Conservation (phyloP, 2,329 filamentous ascomycete genomes). For the Kalaharituber pfeilii region DNA sequence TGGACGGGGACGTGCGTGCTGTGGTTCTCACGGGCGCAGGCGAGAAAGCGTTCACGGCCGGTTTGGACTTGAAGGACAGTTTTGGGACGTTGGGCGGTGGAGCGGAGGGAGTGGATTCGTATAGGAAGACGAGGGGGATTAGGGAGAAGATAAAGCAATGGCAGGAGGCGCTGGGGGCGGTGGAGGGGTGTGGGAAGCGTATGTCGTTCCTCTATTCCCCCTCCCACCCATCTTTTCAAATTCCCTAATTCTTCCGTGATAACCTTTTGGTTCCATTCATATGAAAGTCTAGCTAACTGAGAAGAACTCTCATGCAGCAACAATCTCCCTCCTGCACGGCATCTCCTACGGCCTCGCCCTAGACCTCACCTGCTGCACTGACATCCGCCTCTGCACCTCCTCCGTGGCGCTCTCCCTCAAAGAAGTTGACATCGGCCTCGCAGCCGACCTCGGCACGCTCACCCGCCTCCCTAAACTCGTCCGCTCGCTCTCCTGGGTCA, state of each 20-base stretch:
- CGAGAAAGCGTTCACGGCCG: conserved; percentile 66
- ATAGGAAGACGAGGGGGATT: conserved; percentile 37
- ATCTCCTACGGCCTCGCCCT: conserved; percentile 62
- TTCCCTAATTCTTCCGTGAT: no score
- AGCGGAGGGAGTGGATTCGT: not conserved
- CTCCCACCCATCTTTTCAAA: no score
- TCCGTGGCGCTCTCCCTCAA: conserved; percentile 53
- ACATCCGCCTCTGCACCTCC: conserved; percentile 48
- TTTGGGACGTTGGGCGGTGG: not conserved
- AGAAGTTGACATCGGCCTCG: conserved; percentile 66
- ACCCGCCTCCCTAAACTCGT: conserved; percentile 57
- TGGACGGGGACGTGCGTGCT: conserved; percentile 53
- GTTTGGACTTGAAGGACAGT: conserved; percentile 42
- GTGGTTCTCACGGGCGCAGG: conserved; percentile 69
- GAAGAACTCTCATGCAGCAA: conserved; percentile 34
- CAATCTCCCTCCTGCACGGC: conserved; percentile 64
- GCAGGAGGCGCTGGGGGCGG: conserved; percentile 55
- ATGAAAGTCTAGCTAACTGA: not conserved
- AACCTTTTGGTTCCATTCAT: no score
- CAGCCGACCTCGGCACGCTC: conserved; percentile 62
- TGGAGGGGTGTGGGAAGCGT: conserved; percentile 84
- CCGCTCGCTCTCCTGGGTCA: conserved; percentile 55
- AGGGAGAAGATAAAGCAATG: conserved; percentile 59
- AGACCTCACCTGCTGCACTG: conserved; percentile 52
- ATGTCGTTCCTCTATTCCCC: conserved; percentile 24